phyloP scores from a whole-genome alignment of 2,329 filamentous ascomycete genomes.

The Aspergillus persii region DNA sequence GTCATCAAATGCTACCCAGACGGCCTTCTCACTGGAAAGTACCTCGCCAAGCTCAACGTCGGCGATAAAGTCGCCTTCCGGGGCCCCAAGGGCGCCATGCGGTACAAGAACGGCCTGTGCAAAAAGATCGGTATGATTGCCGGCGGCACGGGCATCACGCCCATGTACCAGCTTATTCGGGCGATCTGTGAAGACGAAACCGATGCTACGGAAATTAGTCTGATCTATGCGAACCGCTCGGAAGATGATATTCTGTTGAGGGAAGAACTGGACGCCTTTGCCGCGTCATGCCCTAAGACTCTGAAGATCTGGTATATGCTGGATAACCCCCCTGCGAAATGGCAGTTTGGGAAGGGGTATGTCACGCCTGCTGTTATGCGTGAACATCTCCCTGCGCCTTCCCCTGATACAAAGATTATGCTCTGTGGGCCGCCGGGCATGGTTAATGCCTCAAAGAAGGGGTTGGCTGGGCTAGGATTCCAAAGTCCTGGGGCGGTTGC shows the following conservation, averaged over 20 bases:
- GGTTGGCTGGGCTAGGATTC: slow-evolving; percentile 51
- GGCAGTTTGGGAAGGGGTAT: slow-evolving; percentile 51
- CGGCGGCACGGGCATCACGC: slow-evolving; percentile 43
- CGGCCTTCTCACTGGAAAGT: slow-evolving; percentile 30
- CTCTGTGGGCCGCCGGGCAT: slow-evolving; percentile 62
- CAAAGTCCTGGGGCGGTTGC: slow-evolving; percentile 49
- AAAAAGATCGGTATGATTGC: slow-evolving; percentile 38
- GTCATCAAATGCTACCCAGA: slow-evolving; percentile 37
- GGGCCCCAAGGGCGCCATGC: slow-evolving; percentile 37
- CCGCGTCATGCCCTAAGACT: slow-evolving; percentile 51
- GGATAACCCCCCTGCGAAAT: slow-evolving; percentile 46
- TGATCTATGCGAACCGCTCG: slow-evolving; percentile 59
- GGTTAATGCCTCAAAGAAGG: slow-evolving; percentile 57
- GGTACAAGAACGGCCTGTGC: slow-evolving; percentile 28
- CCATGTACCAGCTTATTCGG: slow-evolving; percentile 62
- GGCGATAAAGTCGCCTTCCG: slow-evolving; percentile 34
- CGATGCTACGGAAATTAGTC: slow-evolving; percentile 56
- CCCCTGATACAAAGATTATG: slow-evolving; percentile 52
- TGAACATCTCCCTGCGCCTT: slow-evolving; percentile 49
- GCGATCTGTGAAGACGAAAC: slow-evolving; percentile 60
- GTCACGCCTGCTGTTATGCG: slow-evolving; percentile 53
- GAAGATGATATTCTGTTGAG: slow-evolving; percentile 61
- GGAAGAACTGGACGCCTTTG: slow-evolving; percentile 55
- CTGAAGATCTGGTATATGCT: slow-evolving; percentile 58
- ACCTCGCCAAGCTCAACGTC: slow-evolving; percentile 27